Conservation (phyloP, 73 alveolate species). For the Tetrahymena malaccensis region DNA sequence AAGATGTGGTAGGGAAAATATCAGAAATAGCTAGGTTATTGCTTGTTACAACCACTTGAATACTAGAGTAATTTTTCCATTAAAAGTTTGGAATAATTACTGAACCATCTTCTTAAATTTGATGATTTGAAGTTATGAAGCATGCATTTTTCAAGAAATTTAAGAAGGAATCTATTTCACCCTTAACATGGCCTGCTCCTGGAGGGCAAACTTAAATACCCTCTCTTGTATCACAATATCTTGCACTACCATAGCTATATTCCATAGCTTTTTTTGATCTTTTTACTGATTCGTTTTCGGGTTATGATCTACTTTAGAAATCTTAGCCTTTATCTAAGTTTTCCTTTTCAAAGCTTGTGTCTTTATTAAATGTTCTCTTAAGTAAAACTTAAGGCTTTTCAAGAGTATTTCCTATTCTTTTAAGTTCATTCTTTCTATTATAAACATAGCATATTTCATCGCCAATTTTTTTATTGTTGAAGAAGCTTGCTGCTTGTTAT, state of each 20-base stretch:
- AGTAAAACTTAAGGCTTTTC: conserved; percentile 46
- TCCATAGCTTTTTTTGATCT: neutral
- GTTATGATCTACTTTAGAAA: neutral
- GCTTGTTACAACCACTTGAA: neutral
- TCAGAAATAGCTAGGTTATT: neutral
- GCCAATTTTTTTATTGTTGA: conserved; percentile 24
- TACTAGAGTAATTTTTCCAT: neutral
- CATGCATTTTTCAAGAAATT: neutral
- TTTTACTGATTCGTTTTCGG: neutral
- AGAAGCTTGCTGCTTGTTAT: neutral
- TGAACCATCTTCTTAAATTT: neutral
- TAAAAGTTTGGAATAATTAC: neutral
- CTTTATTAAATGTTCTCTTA: conserved; percentile 35
- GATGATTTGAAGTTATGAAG: neutral
- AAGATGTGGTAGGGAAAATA: neutral
- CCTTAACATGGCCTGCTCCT: neutral
- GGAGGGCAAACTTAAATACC: neutral
- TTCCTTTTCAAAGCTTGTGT: conserved; percentile 24
- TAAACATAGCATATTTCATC: conserved; percentile 51
- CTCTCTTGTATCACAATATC: too few species aligned
- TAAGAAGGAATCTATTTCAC: neutral
- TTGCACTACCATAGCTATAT: neutral
- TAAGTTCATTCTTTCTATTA: conserved; percentile 41
- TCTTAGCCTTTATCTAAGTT: neutral
- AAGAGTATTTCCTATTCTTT: conserved; percentile 54